Base-by-base conservation (phyloP, 2,329 filamentous ascomycete genomes). In the Magnaporthales sp. region DNA sequence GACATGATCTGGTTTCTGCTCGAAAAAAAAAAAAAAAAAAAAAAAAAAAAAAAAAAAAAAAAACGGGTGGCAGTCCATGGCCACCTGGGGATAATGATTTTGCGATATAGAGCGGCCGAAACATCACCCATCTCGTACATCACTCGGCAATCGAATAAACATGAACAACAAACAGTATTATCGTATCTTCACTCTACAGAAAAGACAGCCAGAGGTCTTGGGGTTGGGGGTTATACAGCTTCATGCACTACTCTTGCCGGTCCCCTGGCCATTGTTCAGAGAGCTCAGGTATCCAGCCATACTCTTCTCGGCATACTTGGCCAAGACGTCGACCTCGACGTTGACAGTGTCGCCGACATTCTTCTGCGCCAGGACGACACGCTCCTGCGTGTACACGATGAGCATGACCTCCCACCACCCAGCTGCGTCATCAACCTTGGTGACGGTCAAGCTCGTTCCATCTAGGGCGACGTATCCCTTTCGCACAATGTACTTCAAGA, bases 361-460 rank as follows among this genome's bases (percentile, higher is more conserved):
- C 85, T 97, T 97, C 65, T 81, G 82, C 2, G 91, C 91, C 69
- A 92, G 88, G 19, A 96, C 90, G 19, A 99, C 89, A 77, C 91
- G 91, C 78, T 94, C 92, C 80, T 98, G 95, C 11, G 95, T 97
- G 78, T 99, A 99, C 9, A 91, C 86, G 76, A 99, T 97, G 69
- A 99, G 83, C 95, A 99, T 99, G 64, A 99, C 90, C 84, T 98
- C 95, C 86, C 89, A 97, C 77, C 92, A 96, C 58, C 90, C 89
- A 70, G 87, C 85, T 4, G 75, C 84, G 77, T 97, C 94, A 73
- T 94, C 80, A 31, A 98, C 94, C 71, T 86, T 84, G 2, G 94
- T 98, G 2, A 99, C 86, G 0, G 95, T 99, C 81, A 99, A 81
- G 75, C 93, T 97, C 27, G 95, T 94, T 4, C 95, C 95, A 75